phyloP scores from a whole-genome alignment of 176 grass and related monocot species.

The Aechmea fasciata region DNA sequence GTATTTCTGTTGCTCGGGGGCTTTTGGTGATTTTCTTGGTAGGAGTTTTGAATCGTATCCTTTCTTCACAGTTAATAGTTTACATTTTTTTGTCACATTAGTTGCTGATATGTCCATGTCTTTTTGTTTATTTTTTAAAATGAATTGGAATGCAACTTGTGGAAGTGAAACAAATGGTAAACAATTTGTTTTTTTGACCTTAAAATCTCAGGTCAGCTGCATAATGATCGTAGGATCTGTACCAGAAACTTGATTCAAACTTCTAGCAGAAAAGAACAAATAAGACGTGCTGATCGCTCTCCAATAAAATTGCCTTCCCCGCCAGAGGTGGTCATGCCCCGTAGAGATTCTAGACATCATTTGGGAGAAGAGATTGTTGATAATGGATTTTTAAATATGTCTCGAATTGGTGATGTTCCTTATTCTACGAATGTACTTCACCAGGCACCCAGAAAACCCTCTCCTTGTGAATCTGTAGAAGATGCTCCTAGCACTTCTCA shows the following conservation, averaged over 20 bases:
- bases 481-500: slow-evolving; percentile 24
- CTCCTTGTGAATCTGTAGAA: slow-evolving; percentile 36
- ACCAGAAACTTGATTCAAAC: background rate
- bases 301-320: slow-evolving; percentile 2
- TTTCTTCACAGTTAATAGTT: background rate
- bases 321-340: too few relatives aligned
- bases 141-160: background rate
- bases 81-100: background rate
- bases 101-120: background rate
- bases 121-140: background rate
- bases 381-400: slow-evolving; percentile 18
- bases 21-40: too few relatives aligned
- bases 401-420: slow-evolving; percentile 22
- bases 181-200: background rate
- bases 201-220: background rate
- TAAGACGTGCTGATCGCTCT: slow-evolving; percentile 9
- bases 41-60: background rate
- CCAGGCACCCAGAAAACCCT: slow-evolving; percentile 18
- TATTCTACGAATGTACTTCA: background rate
- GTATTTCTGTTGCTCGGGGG: too few relatives aligned
- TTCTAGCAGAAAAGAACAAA: background rate
- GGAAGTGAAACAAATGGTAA: background rate
- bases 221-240: background rate
- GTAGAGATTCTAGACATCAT: slow-evolving; percentile 1
- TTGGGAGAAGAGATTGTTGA: slow-evolving; percentile 42